phyloP scores from a whole-genome alignment of 2,329 filamentous ascomycete species.

The Dactylellina parvicollis region DNA sequence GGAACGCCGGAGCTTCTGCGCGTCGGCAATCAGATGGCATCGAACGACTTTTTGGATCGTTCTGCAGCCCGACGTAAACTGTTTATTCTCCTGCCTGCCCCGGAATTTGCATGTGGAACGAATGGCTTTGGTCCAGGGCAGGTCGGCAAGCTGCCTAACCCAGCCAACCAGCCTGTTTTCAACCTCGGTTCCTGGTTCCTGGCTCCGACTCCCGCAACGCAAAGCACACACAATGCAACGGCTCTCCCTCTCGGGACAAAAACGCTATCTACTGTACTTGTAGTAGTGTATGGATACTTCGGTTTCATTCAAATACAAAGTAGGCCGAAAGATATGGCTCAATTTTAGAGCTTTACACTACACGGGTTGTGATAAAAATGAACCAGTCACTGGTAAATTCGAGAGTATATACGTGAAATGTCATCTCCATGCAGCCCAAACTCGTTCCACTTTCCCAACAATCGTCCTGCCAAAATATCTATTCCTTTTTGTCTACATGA shows the following conservation, averaged over 20 bases:
- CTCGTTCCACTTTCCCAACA: neutral
- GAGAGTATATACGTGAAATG: too few species aligned
- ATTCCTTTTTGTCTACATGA: too few species aligned
- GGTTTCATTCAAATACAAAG: too few species aligned
- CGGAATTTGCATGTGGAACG: slow-evolving; percentile 43
- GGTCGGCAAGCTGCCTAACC: slow-evolving; percentile 50
- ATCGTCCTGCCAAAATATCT: neutral
- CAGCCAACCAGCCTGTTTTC: slow-evolving; percentile 28
- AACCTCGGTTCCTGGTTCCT: slow-evolving; percentile 44
- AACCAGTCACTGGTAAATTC: too few species aligned
- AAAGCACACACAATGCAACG: neutral
- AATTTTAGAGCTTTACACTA: too few species aligned
- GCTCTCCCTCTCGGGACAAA: too few species aligned
- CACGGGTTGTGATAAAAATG: too few species aligned
- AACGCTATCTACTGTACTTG: neutral
- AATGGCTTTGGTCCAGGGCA: neutral
- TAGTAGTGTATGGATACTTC: too few species aligned
- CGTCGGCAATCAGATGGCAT: slow-evolving; percentile 53
- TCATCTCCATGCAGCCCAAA: too few species aligned
- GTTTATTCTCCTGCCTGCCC: neutral
- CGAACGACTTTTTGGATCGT: slow-evolving; percentile 3
- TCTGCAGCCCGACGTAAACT: neutral
- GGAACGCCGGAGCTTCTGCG: neutral
- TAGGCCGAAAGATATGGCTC: too few species aligned
- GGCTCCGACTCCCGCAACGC: slow-evolving; percentile 16